Conservation (phyloP, 2,329 filamentous ascomycete species). For the Botrytis cinerea region DNA sequence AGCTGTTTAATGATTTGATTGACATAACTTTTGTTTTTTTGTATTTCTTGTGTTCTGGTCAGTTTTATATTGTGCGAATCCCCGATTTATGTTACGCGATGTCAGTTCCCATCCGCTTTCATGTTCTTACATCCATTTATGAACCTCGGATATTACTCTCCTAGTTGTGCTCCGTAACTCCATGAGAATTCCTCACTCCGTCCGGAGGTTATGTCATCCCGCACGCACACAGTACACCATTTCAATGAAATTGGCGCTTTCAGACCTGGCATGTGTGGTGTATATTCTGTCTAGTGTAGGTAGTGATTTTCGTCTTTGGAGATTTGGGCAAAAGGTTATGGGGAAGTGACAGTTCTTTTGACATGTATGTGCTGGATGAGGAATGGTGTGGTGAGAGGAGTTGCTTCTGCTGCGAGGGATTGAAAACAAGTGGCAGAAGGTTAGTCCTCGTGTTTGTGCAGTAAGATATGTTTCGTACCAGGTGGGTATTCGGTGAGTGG, state of each 20-base stretch:
- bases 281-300: neutral
- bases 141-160: neutral
- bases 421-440: neutral
- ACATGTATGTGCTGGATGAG: neutral
- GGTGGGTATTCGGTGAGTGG: neutral
- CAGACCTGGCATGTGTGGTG: neutral
- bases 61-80: neutral
- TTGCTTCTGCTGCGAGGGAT: neutral
- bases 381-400: conserved; percentile 1
- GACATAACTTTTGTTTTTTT: neutral
- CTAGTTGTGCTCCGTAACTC: neutral
- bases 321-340: neutral
- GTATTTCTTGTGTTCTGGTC: neutral
- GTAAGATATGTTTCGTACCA: neutral
- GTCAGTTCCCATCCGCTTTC: neutral
- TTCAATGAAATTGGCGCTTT: neutral
- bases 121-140: neutral
- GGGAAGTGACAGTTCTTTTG: neutral
- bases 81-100: neutral
- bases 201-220: conserved; percentile 1
- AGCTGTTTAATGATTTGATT: neutral
- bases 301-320: neutral
- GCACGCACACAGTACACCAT: neutral
- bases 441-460: neutral
- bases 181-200: neutral